Evolutionary conservation across 441 rosid genomes (phyloP).

Genomic region (Daphne laureola): DNA sequence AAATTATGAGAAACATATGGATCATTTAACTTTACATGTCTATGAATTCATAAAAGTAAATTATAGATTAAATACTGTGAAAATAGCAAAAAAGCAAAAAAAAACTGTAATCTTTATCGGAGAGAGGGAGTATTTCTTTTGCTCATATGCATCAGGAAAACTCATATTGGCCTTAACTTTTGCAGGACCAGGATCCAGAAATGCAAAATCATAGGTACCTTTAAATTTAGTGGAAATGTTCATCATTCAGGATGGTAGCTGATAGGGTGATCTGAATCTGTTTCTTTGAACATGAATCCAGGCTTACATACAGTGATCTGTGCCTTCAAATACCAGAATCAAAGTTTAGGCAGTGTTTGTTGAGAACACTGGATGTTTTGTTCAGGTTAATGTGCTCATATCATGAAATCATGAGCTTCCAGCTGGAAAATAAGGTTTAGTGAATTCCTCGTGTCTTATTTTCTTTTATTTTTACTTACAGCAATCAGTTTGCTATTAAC

Average conservation of each 20-base stretch:
- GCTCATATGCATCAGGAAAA: slow-evolving; percentile 12
- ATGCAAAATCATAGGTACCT: slow-evolving; percentile 70
- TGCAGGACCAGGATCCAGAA: slow-evolving; percentile 65
- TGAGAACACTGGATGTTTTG: slow-evolving; percentile 76
- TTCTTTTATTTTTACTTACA: neutral
- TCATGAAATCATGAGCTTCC: slow-evolving; percentile 82
- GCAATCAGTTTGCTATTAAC: neutral
- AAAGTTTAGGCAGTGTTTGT: slow-evolving; percentile 84
- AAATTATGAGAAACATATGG: too few species aligned
- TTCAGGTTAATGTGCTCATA: slow-evolving; percentile 86
- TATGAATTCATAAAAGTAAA: too few species aligned
- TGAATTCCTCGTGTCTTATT: slow-evolving; percentile 13
- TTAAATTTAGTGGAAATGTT: slow-evolving; percentile 7
- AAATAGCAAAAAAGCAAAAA: too few species aligned
- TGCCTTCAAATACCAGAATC: slow-evolving; percentile 93
- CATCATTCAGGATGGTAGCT: slow-evolving; percentile 8
- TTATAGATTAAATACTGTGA: too few species aligned
- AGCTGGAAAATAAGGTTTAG: slow-evolving; percentile 53
- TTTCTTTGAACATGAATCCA: slow-evolving; percentile 36
- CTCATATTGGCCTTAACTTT: slow-evolving; percentile 24
- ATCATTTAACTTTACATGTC: too few species aligned
- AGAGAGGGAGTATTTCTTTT: slow-evolving; percentile 11
- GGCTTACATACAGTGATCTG: slow-evolving; percentile 97
- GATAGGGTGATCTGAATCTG: slow-evolving; percentile 20
- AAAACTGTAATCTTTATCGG: too few species aligned